Evolutionary conservation across 306 rosid species (phyloP).

Genomic region (Quercus cerris): DNA sequence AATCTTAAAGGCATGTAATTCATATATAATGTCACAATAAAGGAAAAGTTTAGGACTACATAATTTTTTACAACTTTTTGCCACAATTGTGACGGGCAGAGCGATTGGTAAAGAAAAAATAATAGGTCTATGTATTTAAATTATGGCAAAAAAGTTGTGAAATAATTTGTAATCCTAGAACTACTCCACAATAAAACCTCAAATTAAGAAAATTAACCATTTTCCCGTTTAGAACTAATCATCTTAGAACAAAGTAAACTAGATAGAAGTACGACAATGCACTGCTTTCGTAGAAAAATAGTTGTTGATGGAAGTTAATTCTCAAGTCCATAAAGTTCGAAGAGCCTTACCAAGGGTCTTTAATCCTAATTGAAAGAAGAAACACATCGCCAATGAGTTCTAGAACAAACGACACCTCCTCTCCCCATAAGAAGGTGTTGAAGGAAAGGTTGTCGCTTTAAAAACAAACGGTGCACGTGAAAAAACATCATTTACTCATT

Average conservation of each 20-base stretch:
- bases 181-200: not conserved
- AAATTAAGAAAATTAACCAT: not conserved
- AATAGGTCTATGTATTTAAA: too few relatives aligned
- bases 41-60: too few relatives aligned
- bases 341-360: not conserved
- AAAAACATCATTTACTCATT: not conserved
- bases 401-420: too few relatives aligned
- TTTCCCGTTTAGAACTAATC: not conserved
- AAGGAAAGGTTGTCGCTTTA: too few relatives aligned
- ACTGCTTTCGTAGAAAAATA: not conserved
- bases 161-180: too few relatives aligned
- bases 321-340: not conserved
- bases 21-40: not conserved
- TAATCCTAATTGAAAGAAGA: not conserved
- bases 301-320: not conserved
- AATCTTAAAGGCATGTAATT: not conserved
- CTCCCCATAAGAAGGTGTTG: too few relatives aligned
- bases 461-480: too few relatives aligned
- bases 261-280: not conserved
- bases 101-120: too few relatives aligned
- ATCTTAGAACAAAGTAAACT: not conserved
- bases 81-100: too few relatives aligned
- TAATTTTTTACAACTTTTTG: too few relatives aligned
- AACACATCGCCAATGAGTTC: too few relatives aligned
- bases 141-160: too few relatives aligned